Evolutionary conservation across 140 eudicot species (phyloP), one percentile per base, ranked within the genome.

Genomic region (Cichorium intybus): DNA sequence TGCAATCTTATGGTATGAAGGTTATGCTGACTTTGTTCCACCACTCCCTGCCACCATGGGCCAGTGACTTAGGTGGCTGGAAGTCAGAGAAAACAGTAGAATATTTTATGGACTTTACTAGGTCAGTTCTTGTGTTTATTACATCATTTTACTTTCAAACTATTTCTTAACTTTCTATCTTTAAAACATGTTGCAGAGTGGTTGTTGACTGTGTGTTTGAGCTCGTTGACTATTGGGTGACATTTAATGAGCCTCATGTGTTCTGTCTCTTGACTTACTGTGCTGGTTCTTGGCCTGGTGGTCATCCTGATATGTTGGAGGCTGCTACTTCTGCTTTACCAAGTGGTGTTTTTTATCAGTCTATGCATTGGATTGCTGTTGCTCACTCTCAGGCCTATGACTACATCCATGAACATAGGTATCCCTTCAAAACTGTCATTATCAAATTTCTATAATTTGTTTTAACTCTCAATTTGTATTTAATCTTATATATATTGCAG

Each of bases 241-340:
- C 99, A 2, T 92, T 92, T 80, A 88, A 92, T 51, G 99, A 92
- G 78, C 99, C 97, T 64, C 99, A 92, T 76, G 79, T 92, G 3
- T 92, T 88, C 77, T 85, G 93, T 73, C 61, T 92, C 87, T 81
- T 92, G 67, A 92, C 99, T 10, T 92, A 92, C 57, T 85, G 93
- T 76, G 95, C 96, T 64, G 99, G 99, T 67, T 58, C 99, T 63
- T 92, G 97, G 99, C 99, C 97, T n/a, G 99, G 99, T 64, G 99
- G 99, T 20, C 84, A 92, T 75, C 96, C 99, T 54, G 96, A 92
- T 58, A 92, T 84, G 94, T 80, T 92, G 71, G 99, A 92, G 86
- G 86, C 64, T 69, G 99, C 96, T 31, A 88, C 93, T 71, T 92
- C 97, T 60, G 93, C 99, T 60, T 72, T 92, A 56, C 99, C 99